Evolutionary conservation across 192 early-diverging fungal genomes (phyloP).

Genomic region (Piromyces sp.): DNA sequence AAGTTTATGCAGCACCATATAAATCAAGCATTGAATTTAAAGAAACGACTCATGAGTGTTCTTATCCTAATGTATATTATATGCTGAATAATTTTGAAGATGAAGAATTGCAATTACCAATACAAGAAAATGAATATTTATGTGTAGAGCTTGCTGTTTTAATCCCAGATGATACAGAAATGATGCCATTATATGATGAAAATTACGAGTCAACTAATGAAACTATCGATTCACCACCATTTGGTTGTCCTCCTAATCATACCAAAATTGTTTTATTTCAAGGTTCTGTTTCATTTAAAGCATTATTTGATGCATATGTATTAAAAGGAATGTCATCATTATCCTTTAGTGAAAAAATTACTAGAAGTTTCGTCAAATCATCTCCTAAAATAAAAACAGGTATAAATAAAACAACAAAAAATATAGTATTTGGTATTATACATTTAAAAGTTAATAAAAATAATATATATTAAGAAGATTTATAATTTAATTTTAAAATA

Average conservation of each 20-base stretch:
- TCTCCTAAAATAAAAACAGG: background rate
- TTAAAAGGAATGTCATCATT: constrained; percentile 38
- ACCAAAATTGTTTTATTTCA: constrained; percentile 66
- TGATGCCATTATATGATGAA: constrained; percentile 10
- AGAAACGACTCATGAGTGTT: constrained; percentile 69
- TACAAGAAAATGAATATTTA: constrained; percentile 68
- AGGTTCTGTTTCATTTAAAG: constrained; percentile 70
- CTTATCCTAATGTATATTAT: constrained; percentile 82
- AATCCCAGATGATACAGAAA: constrained; percentile 31
- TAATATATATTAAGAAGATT: too few species aligned
- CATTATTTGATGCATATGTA: constrained; percentile 68
- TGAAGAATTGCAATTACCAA: constrained; percentile 69
- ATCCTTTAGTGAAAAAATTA: constrained; percentile 38
- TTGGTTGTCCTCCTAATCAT: constrained; percentile 35
- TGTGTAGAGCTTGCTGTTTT: constrained; percentile 75
- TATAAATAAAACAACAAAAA: too few species aligned
- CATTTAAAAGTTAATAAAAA: too few species aligned
- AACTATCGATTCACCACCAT: constrained; percentile 10
- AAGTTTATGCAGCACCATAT: constrained; percentile 75
- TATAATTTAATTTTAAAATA: too few species aligned
- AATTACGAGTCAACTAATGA: background rate
- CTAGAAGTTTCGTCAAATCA: constrained; percentile 23
- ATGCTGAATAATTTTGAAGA: constrained; percentile 85
- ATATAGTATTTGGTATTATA: too few species aligned
- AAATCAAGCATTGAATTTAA: constrained; percentile 83